Conservation (phyloP, 352 stramenopile genomes). For the Phytophthora uliginosa region DNA sequence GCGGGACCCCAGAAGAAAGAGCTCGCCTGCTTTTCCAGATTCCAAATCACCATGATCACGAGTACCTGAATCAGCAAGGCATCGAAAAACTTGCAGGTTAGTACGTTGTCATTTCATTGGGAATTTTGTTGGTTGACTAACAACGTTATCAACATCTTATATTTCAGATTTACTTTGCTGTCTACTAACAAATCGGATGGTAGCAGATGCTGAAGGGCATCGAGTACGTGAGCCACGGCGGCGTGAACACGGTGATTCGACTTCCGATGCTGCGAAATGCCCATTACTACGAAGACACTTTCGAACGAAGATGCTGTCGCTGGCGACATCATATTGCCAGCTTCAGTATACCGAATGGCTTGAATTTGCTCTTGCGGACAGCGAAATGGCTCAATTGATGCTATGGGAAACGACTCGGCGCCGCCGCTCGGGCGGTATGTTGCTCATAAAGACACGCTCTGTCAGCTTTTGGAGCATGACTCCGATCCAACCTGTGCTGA, state of each 20-base stretch:
- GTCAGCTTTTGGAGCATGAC: constrained; percentile 34
- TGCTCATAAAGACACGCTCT: constrained; percentile 26
- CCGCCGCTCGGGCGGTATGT: constrained; percentile 2
- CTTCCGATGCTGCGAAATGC: constrained; percentile 46
- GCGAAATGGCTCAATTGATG: constrained; percentile 49
- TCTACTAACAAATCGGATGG: constrained; percentile 55
- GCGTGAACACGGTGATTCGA: constrained; percentile 16
- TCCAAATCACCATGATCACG: constrained; percentile 32
- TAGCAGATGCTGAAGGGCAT: constrained; percentile 28
- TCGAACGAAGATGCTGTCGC: constrained; percentile 45
- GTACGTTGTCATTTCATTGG: not conserved
- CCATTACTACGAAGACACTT: constrained; percentile 63
- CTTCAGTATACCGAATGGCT: constrained; percentile 53
- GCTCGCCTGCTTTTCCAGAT: constrained; percentile 65
- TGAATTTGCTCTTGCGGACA: constrained; percentile 41
- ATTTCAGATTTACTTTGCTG: constrained; percentile 59
- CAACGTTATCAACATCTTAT: not conserved
- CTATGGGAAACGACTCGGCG: constrained; percentile 29
- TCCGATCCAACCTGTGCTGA: constrained; percentile 32
- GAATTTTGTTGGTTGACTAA: not conserved
- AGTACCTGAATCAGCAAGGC: constrained; percentile 46
- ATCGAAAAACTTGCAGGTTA: constrained; percentile 63
- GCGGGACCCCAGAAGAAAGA: constrained; percentile 59
- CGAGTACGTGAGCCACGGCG: constrained; percentile 12
- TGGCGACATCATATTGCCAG: constrained; percentile 31